Base-by-base conservation (phyloP, 176 grass and related monocot species). In the Pontederia crassipes region DNA sequence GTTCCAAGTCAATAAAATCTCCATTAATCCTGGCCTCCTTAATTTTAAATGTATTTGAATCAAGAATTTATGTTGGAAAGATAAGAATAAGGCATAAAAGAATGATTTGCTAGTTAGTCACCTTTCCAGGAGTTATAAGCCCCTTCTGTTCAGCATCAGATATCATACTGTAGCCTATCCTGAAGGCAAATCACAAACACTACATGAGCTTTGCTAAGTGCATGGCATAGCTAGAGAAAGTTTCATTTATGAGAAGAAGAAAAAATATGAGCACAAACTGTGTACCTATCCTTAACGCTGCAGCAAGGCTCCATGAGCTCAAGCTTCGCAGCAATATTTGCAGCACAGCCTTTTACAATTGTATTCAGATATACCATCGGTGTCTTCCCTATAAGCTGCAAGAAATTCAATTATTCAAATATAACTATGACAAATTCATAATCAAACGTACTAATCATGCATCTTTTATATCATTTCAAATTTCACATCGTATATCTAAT, bases 271-370 rank as follows among this genome's bases (percentile, higher is more conserved):
- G 32, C 6, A 72, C 10, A 32, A 48, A 48, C 16, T 12, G 10
- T 28, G 56, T 35, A 87, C 92, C 92, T 90, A 67, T 97, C 92
- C 80, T 97, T 97, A 70, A 97, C 92, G 60, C 92, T 97, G 67
- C 92, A 88, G 45, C 92, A 97, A 29, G 92, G 92, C 66, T 97
- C 92, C 92, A 97, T 97, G 62, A 91, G 85, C 87, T 97, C 92
- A 16, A 97, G 92, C 81, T 97, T 97, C 60, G 84, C 92, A 45
- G 87, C 84, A 3, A 97, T 59, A 74, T 88, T 88, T 52, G 87
- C 87, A 11, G 85, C 83, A 49, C 76, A 88, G 24, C 92, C 92
- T 58, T 88, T 77, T 66, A 83, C 81, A 54, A 97, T 76, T 12
- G 82, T 97, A 65, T 97, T 97, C 55, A 91, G 84, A 59, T 88